Base-by-base conservation (phyloP, 2,329 filamentous ascomycete genomes). In the Cladosporium sp. region DNA sequence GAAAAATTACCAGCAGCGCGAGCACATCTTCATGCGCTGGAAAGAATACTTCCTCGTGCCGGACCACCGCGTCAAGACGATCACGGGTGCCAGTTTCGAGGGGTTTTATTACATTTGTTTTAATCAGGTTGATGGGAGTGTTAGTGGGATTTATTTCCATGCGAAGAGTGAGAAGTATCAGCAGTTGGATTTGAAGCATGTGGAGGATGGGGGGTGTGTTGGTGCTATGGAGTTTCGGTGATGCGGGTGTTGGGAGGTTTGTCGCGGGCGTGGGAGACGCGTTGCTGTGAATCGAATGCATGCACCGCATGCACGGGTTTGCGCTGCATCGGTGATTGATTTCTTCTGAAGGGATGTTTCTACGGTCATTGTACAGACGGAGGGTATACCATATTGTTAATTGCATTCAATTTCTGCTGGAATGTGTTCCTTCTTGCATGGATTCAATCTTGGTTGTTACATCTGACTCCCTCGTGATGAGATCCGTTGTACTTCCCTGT, bases 51-150 rank as follows among this genome's bases (percentile, higher is more conserved):
- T 99, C 74, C 83, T 99, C 0, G 95, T 99, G 0, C 95, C 95
- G 1, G 93, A 99, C 74, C 95, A 99, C 77, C 87, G 91, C 18
- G 93, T 98, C 23, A 87, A 90, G 67, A 96, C 91, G 13, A 97
- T 99, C 67, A 91, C 88, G 36, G 95, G 95, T 21, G 95, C 95
- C 8, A 98, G 94, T 75, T 99, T 98, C 67, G 95, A 99, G 76
- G 95, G 95, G 0, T 99, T 99, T 77, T 99, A 98, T 77, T 99
- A 99, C 75, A 98, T 99, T 70, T 97, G 93, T 81, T 98, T 98
- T 82, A 97, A 98, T 78, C 94, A 98, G 79, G 82, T 92, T 58
- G 86, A 89, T 69, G 95, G 94, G 8, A 89, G 86, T 69, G 91
- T 99, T 48, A 93, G 88, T 74, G 95, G 95, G 21, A 97, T 98